These are phyloP conservation scores for Cicer yamashitae DNA, from an alignment of 306 rosid species.

Conservation along the genomic window DNA sequence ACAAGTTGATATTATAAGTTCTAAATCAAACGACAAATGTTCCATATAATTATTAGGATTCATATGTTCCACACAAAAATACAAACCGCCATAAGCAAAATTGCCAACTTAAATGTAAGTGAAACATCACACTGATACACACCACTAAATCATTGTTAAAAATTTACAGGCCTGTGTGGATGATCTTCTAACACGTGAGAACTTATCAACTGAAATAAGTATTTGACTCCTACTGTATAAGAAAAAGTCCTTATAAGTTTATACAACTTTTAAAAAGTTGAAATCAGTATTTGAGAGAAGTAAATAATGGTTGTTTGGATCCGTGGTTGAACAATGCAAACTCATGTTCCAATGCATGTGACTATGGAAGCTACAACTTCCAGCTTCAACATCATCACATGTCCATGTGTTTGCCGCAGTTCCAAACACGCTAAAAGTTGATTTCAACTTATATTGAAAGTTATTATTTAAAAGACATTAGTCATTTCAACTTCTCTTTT, in stretches of 20 bases:
- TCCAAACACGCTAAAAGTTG: too few species aligned
- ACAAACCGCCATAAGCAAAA: slow-evolving; percentile 38
- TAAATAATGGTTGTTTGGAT: too few species aligned
- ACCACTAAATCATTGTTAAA: neutral
- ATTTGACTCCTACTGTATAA: neutral
- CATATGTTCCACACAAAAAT: slow-evolving; percentile 25
- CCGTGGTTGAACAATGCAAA: too few species aligned
- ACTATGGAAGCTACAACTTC: too few species aligned
- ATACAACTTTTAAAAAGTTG: neutral
- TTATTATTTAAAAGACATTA: neutral
- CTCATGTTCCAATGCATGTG: too few species aligned
- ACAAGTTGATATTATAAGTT: neutral
- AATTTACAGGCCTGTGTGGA: neutral
- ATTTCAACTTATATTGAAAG: too few species aligned
- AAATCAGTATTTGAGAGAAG: neutral
- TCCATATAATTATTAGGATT: neutral
- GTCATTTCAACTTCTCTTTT: neutral
- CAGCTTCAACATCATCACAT: too few species aligned
- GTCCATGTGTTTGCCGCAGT: too few species aligned
- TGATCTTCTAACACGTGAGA: neutral
- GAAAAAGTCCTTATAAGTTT: neutral
- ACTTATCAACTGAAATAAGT: neutral
- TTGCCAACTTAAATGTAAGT: slow-evolving; percentile 1
- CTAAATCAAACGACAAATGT: neutral
- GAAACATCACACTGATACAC: slow-evolving; percentile 25